A percentile compares a stretch with the other conserved stretches of the same genome.
Conservation (phyloP, 1,284 basidiomycete species). For the Boletellus deceptivus region DNA sequence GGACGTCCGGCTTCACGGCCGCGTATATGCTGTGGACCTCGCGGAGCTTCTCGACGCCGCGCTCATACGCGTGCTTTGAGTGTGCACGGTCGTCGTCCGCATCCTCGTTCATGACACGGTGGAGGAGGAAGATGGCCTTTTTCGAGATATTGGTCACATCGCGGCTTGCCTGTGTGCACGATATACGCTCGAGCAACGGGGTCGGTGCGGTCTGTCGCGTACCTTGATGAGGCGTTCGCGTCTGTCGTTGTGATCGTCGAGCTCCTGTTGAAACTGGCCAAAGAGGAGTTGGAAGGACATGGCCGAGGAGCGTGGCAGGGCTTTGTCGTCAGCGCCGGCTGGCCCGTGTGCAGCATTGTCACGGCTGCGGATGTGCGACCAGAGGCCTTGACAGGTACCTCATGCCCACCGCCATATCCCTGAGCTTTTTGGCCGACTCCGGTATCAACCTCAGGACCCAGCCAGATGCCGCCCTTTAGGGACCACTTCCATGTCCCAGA, state of each 20-base stretch:
- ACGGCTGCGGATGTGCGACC: neutral
- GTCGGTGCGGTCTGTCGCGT: neutral
- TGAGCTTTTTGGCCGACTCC: too few species aligned
- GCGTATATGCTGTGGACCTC: conserved; percentile 72
- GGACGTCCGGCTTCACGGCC: conserved; percentile 61
- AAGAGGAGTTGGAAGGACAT: conserved; percentile 43
- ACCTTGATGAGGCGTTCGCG: conserved; percentile 86
- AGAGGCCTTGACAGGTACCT: too few species aligned
- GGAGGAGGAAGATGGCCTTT: conserved; percentile 91
- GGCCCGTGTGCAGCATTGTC: neutral
- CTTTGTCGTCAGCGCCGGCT: too few species aligned
- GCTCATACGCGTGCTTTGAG: conserved; percentile 45
- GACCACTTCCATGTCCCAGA: too few species aligned
- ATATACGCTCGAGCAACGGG: conserved; percentile 1
- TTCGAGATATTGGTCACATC: conserved; percentile 94
- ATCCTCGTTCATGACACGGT: conserved; percentile 67
- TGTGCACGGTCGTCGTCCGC: conserved; percentile 35
- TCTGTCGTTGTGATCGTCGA: conserved; percentile 74
- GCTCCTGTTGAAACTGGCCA: conserved; percentile 59
- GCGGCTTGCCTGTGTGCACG: conserved; percentile 61
- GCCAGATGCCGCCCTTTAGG: too few species aligned
- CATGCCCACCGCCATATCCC: too few species aligned
- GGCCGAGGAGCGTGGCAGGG: too few species aligned
- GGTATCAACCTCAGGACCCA: too few species aligned
- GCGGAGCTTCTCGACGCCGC: conserved; percentile 65